These are phyloP conservation scores for Backusella morwellensis DNA, from an alignment of 192 early-diverging fungal species.

Conservation along the genomic window DNA sequence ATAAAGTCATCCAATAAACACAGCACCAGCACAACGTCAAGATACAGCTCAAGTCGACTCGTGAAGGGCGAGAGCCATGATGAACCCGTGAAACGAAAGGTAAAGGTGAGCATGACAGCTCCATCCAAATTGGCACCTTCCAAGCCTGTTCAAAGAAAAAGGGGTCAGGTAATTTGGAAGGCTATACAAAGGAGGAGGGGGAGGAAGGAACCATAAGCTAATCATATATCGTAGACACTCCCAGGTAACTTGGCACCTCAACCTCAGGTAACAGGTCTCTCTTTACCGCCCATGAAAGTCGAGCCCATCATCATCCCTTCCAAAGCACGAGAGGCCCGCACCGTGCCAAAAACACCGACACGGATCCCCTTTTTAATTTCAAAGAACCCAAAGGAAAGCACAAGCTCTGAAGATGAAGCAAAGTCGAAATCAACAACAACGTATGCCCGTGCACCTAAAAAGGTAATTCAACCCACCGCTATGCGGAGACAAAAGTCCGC, in stretches of 20 bases:
- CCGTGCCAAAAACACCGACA: conserved; percentile 7
- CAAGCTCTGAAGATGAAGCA: conserved; percentile 13
- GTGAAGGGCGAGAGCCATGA: background rate
- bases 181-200: background rate
- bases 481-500: conserved; percentile 6
- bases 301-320: conserved; percentile 7
- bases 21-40: background rate
- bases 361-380: conserved; percentile 11
- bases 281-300: conserved; percentile 20
- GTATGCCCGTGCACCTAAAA: conserved; percentile 5
- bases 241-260: conserved; percentile 9
- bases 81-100: conserved; percentile 13
- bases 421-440: background rate
- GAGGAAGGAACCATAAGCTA: background rate
- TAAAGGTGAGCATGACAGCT: conserved; percentile 11
- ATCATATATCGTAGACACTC: conserved; percentile 7
- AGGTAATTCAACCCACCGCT: background rate
- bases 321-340: background rate
- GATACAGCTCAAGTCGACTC: background rate
- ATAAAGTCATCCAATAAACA: conserved; percentile 2
- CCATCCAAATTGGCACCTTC: background rate
- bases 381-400: background rate
- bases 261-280: background rate
- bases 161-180: conserved; percentile 12
- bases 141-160: conserved; percentile 14